A percentile compares a stretch with the other conserved stretches of the same genome.
These are phyloP conservation scores for Coniochaeta prunicola DNA, from an alignment of 2,329 filamentous ascomycete genomes.

Conservation along the genomic window DNA sequence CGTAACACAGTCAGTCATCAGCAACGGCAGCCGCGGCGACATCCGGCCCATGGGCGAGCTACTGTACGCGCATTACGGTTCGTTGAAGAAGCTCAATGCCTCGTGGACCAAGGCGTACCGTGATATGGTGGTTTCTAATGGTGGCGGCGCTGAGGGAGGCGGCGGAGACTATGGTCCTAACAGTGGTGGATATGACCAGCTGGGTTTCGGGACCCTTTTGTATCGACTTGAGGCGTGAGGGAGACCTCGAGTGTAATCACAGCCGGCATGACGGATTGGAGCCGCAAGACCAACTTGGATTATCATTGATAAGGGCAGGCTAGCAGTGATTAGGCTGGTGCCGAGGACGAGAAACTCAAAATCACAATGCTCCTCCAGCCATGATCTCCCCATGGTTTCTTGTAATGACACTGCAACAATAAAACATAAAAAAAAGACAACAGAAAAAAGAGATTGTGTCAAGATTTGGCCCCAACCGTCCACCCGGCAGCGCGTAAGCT, in stretches of 20 bases:
- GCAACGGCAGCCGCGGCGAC: slow-evolving; percentile 19
- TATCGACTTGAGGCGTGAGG: slow-evolving; percentile 11
- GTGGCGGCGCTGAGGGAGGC: slow-evolving; percentile 31
- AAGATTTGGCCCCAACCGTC: too few species aligned
- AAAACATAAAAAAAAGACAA: too few species aligned
- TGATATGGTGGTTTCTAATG: slow-evolving; percentile 24
- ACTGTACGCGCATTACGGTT: slow-evolving; percentile 29
- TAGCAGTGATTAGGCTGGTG: too few species aligned
- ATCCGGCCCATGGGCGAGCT: slow-evolving; percentile 31
- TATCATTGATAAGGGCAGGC: too few species aligned
- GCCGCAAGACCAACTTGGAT: too few species aligned
- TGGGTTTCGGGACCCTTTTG: slow-evolving; percentile 23
- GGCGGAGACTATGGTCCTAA: slow-evolving; percentile 33
- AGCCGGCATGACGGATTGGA: too few species aligned
- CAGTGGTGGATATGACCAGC: slow-evolving; percentile 32
- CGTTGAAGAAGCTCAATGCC: slow-evolving; percentile 27
- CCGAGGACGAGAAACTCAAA: too few species aligned
- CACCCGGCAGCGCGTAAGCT: too few species aligned
- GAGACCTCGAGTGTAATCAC: neutral
- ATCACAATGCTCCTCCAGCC: too few species aligned
- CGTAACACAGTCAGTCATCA: slow-evolving; percentile 26
- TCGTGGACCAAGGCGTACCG: slow-evolving; percentile 29
- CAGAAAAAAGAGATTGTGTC: too few species aligned
- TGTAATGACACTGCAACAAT: too few species aligned
- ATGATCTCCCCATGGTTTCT: too few species aligned